phyloP scores from a whole-genome alignment of 495 filamentous ascomycete species.

The Ramalina intermedia region DNA sequence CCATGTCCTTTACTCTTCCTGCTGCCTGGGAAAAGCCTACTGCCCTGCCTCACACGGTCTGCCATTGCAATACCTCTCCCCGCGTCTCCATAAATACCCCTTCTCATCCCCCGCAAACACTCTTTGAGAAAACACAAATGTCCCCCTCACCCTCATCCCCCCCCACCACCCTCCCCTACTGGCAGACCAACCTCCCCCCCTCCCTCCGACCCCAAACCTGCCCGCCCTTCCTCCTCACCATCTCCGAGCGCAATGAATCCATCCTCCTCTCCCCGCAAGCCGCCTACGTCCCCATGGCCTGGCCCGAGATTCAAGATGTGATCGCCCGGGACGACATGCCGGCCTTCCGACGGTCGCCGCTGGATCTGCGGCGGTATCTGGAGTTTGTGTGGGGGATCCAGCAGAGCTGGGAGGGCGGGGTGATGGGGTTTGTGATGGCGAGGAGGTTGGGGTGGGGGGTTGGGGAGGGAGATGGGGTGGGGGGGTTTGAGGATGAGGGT shows the following conservation, averaged over 20 bases:
- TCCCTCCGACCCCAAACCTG: conserved; percentile 46
- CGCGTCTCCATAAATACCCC: too few relatives aligned
- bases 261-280: conserved; percentile 53
- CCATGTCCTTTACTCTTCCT: too few relatives aligned
- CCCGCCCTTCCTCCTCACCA: conserved; percentile 48
- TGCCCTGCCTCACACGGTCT: too few relatives aligned
- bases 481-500: conserved; percentile 35
- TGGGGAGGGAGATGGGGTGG: conserved; percentile 21
- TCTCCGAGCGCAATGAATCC: conserved; percentile 37
- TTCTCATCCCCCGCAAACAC: too few relatives aligned
- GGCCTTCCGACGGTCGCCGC: conserved; percentile 57
- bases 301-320: conserved; percentile 47
- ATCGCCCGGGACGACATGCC: conserved; percentile 22
- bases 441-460: conserved; percentile 51
- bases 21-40: too few relatives aligned
- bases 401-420: conserved; percentile 44
- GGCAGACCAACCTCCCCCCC: conserved; percentile 62
- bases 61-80: too few relatives aligned
- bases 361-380: conserved; percentile 57
- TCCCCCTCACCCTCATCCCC: too few relatives aligned
- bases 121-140: too few relatives aligned
- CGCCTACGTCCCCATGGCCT: conserved; percentile 40
- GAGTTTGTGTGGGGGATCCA: conserved; percentile 47
- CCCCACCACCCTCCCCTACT: conserved; percentile 42
- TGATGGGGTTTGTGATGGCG: conserved; percentile 58